These are phyloP conservation scores for Mortierella sp. DNA, from an alignment of 371 early-diverging fungal genomes.

Conservation along the genomic window DNA sequence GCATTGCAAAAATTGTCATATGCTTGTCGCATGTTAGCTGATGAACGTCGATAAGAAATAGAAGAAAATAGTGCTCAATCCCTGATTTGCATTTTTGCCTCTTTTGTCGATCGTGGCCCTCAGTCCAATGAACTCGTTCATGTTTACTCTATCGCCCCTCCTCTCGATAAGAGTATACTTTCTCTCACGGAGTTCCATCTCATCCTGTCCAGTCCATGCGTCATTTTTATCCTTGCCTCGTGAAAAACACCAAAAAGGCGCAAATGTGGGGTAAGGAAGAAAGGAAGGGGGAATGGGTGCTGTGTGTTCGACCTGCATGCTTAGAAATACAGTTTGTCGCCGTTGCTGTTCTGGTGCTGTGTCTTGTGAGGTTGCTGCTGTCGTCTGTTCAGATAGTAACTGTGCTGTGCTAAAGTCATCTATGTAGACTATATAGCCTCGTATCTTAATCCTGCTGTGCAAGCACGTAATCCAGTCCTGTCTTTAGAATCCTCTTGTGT, in stretches of 20 bases:
- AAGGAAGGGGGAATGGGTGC: neutral
- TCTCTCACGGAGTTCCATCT: too few species aligned
- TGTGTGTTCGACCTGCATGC: constrained; percentile 2
- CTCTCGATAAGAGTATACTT: neutral
- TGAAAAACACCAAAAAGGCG: neutral
- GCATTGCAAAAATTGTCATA: constrained; percentile 16
- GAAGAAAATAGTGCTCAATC: neutral
- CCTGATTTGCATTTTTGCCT: neutral
- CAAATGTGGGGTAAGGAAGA: neutral
- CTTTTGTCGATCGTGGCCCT: neutral
- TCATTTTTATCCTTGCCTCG: neutral
- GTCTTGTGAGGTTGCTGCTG: neutral
- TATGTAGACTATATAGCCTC: too few species aligned
- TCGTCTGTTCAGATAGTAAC: neutral
- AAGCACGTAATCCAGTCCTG: neutral
- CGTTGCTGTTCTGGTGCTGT: neutral
- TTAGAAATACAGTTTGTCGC: constrained; percentile 16
- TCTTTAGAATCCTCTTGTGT: too few species aligned
- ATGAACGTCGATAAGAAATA: constrained; percentile 11
- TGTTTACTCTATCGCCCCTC: neutral
- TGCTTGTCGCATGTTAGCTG: constrained; percentile 7
- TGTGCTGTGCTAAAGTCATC: neutral
- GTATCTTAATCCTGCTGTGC: neutral
- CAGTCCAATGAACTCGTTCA: neutral
- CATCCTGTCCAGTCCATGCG: too few species aligned